phyloP scores from a whole-genome alignment of 805 yeast species.

The Kazachstania africana region DNA sequence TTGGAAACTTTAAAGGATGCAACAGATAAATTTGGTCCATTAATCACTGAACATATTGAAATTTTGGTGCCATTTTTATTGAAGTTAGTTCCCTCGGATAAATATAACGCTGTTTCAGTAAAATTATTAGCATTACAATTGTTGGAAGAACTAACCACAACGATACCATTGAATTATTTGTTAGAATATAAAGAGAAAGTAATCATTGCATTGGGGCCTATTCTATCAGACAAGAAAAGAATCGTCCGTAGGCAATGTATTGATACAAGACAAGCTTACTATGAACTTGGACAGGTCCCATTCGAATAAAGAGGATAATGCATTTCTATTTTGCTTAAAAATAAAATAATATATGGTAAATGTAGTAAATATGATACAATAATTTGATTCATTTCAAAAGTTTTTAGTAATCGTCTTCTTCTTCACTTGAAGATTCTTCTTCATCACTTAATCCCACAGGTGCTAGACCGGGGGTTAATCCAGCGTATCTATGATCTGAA shows the following conservation, averaged over 20 bases:
- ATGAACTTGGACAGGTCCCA: constrained; percentile 36
- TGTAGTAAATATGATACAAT: too few relatives aligned
- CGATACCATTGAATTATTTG: constrained; percentile 32
- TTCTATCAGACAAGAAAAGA: constrained; percentile 66
- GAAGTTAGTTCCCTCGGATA: constrained; percentile 15
- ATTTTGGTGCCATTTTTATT: constrained; percentile 47
- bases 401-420: constrained; percentile 5
- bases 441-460: constrained; percentile 62
- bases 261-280: constrained; percentile 68
- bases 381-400: too few relatives aligned
- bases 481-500: constrained; percentile 32
- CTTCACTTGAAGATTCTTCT: constrained; percentile 28
- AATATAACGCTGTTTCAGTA: constrained; percentile 35
- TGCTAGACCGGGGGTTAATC: constrained; percentile 77
- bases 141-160: constrained; percentile 35
- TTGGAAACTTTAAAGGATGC: constrained; percentile 47
- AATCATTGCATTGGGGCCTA: constrained; percentile 35
- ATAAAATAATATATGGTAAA: too few relatives aligned
- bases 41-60: constrained; percentile 42
- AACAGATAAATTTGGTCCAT: constrained; percentile 40
- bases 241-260: constrained; percentile 64
- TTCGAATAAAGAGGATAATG: constrained; percentile 17
- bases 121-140: constrained; percentile 48
- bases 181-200: constrained; percentile 42
- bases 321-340: not conserved